Conservation (phyloP, 2,329 filamentous ascomycete genomes). For the Apiospora aurea region DNA sequence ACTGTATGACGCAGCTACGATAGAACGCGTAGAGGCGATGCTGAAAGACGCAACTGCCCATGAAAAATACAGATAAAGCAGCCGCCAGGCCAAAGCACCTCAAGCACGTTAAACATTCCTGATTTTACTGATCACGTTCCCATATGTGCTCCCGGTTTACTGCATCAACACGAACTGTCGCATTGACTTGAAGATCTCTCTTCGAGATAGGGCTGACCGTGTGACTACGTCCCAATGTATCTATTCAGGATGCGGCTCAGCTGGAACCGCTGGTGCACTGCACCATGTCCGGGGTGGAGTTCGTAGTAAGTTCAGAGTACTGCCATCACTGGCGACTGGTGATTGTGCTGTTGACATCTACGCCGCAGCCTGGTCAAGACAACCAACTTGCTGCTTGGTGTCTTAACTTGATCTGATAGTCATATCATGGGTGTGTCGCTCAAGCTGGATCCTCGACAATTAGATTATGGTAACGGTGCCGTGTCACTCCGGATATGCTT, state of each 20-base stretch:
- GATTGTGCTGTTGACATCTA: background rate
- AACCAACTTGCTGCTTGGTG: background rate
- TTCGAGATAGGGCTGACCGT: background rate
- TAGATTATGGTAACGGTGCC: background rate
- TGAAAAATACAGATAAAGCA: constrained; percentile 57
- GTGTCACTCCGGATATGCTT: background rate
- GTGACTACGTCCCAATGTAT: background rate
- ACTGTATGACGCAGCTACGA: constrained; percentile 73
- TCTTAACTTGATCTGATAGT: background rate
- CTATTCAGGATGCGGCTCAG: background rate
- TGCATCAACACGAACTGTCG: background rate
- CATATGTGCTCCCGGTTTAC: background rate
- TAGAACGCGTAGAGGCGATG: constrained; percentile 71
- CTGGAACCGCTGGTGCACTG: background rate
- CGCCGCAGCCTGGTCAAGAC: background rate
- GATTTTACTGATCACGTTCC: background rate
- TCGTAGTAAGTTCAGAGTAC: background rate
- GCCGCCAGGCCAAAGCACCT: background rate
- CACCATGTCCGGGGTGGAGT: too few relatives aligned
- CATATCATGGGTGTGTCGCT: background rate
- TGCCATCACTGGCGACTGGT: background rate
- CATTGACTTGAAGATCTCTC: background rate
- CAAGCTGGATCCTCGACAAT: background rate
- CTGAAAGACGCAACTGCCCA: constrained; percentile 71
- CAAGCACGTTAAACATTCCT: background rate